Base-by-base conservation (phyloP, 129 eudicot species). In the Chrysanthemum seticuspe region DNA sequence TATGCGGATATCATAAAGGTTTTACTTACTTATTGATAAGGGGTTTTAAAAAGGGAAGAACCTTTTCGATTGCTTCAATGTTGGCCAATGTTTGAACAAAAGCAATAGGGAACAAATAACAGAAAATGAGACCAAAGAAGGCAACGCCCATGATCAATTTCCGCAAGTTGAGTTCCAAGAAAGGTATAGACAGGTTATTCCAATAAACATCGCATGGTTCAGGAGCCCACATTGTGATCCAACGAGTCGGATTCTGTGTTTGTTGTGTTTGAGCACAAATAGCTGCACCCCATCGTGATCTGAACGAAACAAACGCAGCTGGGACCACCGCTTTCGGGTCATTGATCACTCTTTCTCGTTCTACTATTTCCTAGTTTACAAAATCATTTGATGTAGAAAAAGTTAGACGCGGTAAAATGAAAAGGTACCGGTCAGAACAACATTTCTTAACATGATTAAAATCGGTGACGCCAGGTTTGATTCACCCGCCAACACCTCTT, bases 261-360 rank as follows among this genome's bases (percentile, higher is more conserved):
- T 85, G 95, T 70, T 79, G 85, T 51, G 97, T 90, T 80, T 90
- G 97, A 59, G 97, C 95, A 79, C 97, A 87, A 55, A 90, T 87
- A 51, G 97, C 98, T 50, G 99, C 97, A 52, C 99, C 99, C 99
- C 99, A 94, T 63, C 99, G 84, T 12, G 96, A 85, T 75, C 79
- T 88, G 66, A 94, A 94, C 4, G 97, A 90, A 67, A 90, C 97
- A 78, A 90, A 90, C 40, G 97, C 97, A 13, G 95, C 91, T 53
- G 97, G 95, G 16, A 94, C 78, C 59, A 90, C 85, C 40, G 94
- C 87, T 64, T 80, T 83, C 12, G 99, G 96, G 77, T 94, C 99
- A 71, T 74, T 88, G 13, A 83, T 75, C 14, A 94, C 88, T 79
- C 78, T 82, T 80, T 90, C 89, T 48, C 97, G 82, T 80, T 94